Conservation (phyloP, 75 land plant genomes). For the Cryptomeria japonica region DNA sequence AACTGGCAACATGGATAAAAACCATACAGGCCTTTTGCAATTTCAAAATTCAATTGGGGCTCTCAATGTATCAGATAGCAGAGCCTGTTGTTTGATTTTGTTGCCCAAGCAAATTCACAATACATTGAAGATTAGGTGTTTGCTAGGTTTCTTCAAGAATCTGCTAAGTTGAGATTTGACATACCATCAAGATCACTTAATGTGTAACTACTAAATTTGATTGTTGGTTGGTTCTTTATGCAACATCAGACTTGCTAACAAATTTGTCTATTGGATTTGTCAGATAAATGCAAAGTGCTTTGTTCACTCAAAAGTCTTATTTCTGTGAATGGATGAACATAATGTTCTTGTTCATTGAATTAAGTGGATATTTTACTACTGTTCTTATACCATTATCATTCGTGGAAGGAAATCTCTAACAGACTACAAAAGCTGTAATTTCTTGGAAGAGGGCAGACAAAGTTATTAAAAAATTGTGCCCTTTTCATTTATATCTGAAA, state of each 20-base stretch:
- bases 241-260: background rate
- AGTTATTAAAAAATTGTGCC: background rate
- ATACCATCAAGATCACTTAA: background rate
- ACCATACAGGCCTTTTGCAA: background rate
- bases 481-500: background rate
- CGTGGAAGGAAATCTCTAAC: background rate
- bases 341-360: background rate
- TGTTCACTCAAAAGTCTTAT: background rate
- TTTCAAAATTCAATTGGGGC: background rate
- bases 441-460: background rate
- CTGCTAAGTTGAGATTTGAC: conserved; percentile 7
- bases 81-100: background rate
- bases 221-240: background rate
- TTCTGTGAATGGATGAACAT: background rate
- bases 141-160: background rate
- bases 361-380: background rate
- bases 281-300: background rate
- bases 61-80: background rate
- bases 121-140: background rate
- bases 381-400: background rate
- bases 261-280: background rate
- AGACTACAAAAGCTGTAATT: background rate
- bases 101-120: background rate
- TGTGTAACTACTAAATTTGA: background rate
- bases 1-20: too few species aligned